Evolutionary conservation across 176 grass and related monocot species (phyloP).

Genomic region (Bonia amplexicaulis): DNA sequence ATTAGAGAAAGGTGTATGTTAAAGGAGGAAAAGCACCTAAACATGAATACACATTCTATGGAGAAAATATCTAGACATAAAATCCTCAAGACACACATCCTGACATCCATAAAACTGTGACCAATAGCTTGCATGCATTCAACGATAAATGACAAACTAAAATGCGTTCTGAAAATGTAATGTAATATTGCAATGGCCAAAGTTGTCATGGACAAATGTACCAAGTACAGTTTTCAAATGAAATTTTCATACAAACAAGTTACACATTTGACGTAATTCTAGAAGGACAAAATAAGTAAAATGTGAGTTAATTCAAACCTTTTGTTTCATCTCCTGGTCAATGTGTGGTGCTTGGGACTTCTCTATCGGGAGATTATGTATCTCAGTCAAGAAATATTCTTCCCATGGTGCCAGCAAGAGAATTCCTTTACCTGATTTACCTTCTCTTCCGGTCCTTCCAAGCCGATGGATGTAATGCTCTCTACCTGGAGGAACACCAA

Average conservation of each 20-base stretch:
- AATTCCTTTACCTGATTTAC: constrained; percentile 81
- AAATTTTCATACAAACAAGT: too few relatives aligned
- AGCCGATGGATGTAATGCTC: constrained; percentile 93
- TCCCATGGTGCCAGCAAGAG: constrained; percentile 83
- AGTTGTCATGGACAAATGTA: not conserved
- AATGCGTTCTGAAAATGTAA: not conserved
- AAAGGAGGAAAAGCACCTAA: not conserved
- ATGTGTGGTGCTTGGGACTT: constrained; percentile 51
- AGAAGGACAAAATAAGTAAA: not conserved
- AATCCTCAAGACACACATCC: not conserved
- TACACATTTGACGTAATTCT: not conserved
- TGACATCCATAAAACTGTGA: not conserved
- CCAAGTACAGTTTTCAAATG: too few relatives aligned
- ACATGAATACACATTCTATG: not conserved
- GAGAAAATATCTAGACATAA: not conserved
- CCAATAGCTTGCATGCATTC: not conserved
- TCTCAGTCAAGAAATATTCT: constrained; percentile 85
- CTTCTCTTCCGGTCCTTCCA: constrained; percentile 80
- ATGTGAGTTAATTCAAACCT: constrained; percentile 37
- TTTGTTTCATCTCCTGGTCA: constrained; percentile 58
- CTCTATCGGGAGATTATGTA: constrained; percentile 71
- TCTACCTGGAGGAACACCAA: constrained; percentile 82
- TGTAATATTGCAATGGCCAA: too few relatives aligned
- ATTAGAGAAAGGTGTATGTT: not conserved
- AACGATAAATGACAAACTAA: not conserved